phyloP scores from a whole-genome alignment of 2,329 filamentous ascomycete genomes.

The Aspergillaceae sp. region DNA sequence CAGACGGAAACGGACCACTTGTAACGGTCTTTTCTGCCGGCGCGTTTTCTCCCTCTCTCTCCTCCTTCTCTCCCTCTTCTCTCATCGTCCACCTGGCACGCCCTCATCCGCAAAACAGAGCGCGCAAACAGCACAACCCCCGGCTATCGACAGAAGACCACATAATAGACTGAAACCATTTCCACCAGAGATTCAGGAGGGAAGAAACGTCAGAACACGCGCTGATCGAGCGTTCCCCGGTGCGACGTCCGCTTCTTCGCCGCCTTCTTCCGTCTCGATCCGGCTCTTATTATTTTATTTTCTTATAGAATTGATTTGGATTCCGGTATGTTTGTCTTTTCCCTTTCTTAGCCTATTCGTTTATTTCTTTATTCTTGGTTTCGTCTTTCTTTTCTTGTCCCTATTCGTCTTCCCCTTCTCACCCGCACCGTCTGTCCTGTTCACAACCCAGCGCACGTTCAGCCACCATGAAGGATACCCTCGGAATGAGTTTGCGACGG shows the following conservation, averaged over 20 bases:
- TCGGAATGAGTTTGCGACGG: constrained; percentile 8
- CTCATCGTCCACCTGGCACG: not conserved
- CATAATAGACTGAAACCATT: not conserved
- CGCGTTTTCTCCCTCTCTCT: constrained; percentile 7
- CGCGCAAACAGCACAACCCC: not conserved
- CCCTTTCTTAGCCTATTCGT: constrained; percentile 4
- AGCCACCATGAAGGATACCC: not conserved
- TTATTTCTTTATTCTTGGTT: not conserved
- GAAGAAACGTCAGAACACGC: not conserved
- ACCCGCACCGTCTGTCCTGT: not conserved
- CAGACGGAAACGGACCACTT: constrained; percentile 12
- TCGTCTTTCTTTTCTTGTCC: not conserved
- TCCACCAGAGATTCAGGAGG: not conserved
- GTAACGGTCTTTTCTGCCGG: constrained; percentile 13
- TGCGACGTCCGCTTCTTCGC: constrained; percentile 16
- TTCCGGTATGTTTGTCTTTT: constrained; percentile 1
- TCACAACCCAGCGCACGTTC: too few relatives aligned
- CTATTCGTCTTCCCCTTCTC: not conserved
- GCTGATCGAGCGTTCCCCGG: constrained; percentile 1
- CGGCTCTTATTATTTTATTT: not conserved
- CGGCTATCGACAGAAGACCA: not conserved
- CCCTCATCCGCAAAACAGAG: not conserved
- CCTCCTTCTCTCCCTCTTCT: constrained; percentile 6
- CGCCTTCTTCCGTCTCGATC: constrained; percentile 10
- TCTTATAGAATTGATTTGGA: not conserved